These are phyloP conservation scores for Aegilops umbellulata DNA, from an alignment of 176 grass and related monocot species.

Conservation along the genomic window DNA sequence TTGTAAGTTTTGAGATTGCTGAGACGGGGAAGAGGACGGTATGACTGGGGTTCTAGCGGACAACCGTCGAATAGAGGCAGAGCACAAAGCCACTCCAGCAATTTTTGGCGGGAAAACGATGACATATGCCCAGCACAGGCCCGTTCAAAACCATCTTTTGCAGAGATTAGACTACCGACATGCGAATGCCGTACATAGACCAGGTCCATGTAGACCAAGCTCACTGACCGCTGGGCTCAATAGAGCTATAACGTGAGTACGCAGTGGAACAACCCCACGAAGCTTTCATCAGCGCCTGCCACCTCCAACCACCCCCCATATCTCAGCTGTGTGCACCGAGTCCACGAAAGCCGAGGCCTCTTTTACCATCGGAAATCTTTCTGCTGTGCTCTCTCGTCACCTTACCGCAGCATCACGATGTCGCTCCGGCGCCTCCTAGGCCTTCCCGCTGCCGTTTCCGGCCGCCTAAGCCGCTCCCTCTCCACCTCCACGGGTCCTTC, in stretches of 20 bases:
- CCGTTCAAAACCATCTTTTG: too few relatives aligned
- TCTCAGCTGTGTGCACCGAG: neutral
- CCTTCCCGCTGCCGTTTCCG: neutral
- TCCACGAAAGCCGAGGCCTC: neutral
- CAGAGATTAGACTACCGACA: neutral
- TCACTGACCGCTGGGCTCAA: neutral
- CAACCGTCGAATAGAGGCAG: too few relatives aligned
- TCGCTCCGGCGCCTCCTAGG: neutral
- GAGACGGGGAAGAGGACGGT: too few relatives aligned
- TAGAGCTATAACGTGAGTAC: neutral
- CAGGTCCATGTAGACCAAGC: fast-evolving
- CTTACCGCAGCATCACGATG: neutral
- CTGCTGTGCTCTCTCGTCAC: neutral
- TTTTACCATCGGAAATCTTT: neutral
- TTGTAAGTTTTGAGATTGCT: too few relatives aligned
- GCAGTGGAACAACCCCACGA: neutral
- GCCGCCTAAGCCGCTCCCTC: neutral
- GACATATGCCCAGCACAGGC: too few relatives aligned
- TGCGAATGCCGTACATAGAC: neutral
- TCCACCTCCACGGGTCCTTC: neutral
- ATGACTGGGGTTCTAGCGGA: too few relatives aligned
- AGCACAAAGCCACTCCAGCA: too few relatives aligned
- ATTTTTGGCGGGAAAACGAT: too few relatives aligned
- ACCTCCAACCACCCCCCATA: neutral
- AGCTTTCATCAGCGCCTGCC: neutral